A percentile compares a stretch with the other conserved stretches of the same genome.
Evolutionary conservation across 140 eudicot species (phyloP).

Genomic region (Anethum foeniculum): DNA sequence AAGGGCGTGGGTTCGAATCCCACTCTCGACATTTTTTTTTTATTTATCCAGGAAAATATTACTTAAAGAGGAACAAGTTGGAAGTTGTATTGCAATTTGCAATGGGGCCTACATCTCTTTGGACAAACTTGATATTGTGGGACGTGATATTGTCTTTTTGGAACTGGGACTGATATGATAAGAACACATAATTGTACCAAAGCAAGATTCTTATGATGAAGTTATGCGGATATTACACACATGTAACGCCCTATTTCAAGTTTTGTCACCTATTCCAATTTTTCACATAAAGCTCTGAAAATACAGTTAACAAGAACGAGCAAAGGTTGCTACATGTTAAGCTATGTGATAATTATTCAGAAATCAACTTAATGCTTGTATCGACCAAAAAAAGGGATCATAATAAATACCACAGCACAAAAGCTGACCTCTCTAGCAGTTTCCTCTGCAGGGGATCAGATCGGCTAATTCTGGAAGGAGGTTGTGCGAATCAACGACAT

Average conservation of each 20-base stretch:
- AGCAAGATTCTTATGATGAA: too few species aligned
- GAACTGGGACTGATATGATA: background rate
- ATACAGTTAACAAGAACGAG: too few species aligned
- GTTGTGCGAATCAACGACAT: too few species aligned
- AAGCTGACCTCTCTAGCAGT: slow-evolving; percentile 67
- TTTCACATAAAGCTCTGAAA: background rate
- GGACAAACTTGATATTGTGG: background rate
- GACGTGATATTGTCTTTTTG: too few species aligned
- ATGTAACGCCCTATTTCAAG: background rate
- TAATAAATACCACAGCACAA: slow-evolving; percentile 70
- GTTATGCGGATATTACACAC: background rate
- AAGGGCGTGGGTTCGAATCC: background rate
- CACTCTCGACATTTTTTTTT: background rate
- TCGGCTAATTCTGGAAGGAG: too few species aligned
- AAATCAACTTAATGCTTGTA: background rate
- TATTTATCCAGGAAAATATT: too few species aligned
- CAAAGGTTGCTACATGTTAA: background rate
- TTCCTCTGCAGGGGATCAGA: too few species aligned
- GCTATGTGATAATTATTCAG: too few species aligned
- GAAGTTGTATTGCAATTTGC: too few species aligned
- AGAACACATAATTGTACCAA: background rate
- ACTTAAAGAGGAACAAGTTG: too few species aligned
- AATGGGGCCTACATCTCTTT: background rate
- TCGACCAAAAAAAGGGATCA: slow-evolving; percentile 42
- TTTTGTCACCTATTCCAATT: too few species aligned